These are phyloP conservation scores for Microsporum canis DNA, from an alignment of 2,329 filamentous ascomycete species.

Conservation along the genomic window DNA sequence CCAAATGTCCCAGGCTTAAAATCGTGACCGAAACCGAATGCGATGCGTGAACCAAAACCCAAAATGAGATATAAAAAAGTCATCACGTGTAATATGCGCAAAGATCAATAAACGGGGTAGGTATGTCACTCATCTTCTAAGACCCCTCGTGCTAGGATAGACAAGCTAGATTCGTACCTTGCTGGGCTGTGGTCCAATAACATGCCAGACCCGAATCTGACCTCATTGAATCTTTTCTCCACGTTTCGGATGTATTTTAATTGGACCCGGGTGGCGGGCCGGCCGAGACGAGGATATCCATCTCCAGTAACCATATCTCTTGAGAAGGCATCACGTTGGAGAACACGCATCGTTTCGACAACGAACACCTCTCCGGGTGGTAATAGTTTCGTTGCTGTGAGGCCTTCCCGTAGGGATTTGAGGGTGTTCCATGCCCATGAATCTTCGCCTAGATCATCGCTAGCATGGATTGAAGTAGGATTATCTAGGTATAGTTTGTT, in stretches of 20 bases:
- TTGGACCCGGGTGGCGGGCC: constrained; percentile 56
- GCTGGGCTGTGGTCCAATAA: constrained; percentile 65
- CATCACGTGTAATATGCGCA: neutral
- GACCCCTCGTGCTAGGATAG: constrained; percentile 43
- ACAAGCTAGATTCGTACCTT: constrained; percentile 59
- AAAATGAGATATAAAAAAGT: neutral
- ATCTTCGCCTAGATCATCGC: constrained; percentile 47
- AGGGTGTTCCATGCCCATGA: constrained; percentile 59
- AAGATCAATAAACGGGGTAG: neutral
- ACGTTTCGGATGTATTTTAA: constrained; percentile 62
- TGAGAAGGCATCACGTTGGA: constrained; percentile 56
- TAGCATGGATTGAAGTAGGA: constrained; percentile 33
- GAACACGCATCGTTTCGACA: constrained; percentile 55
- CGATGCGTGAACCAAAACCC: neutral
- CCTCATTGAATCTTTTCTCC: constrained; percentile 56
- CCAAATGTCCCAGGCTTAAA: neutral
- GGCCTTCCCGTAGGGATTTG: constrained; percentile 53
- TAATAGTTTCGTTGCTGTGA: constrained; percentile 58
- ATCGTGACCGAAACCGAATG: neutral
- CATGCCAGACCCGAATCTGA: constrained; percentile 62
- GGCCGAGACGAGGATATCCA: constrained; percentile 41
- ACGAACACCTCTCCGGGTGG: constrained; percentile 68
- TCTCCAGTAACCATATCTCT: constrained; percentile 27
- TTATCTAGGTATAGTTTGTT: constrained; percentile 49
- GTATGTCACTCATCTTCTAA: constrained; percentile 21